Evolutionary conservation across 345 rosid genomes (phyloP), one percentile per base, ranked within the genome.

Genomic region (Punica granatum): DNA sequence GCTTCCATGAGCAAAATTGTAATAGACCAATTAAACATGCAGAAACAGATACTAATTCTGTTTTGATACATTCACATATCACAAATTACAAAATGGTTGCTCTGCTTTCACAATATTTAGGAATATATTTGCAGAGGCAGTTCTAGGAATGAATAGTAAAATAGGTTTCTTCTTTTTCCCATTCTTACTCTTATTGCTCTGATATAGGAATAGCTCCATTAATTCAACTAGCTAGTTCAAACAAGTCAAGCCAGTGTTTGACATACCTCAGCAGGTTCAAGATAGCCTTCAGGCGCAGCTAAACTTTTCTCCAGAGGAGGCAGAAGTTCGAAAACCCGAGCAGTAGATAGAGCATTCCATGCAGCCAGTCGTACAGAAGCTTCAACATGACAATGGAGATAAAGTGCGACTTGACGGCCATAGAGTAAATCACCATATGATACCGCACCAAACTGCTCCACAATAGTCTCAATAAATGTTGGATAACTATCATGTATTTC

Each of bases 291-390:
- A 8, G 86, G 86, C 60, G 71, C 71, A 67, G 82, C 89, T 67
- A 86, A 51, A 79, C 94, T 88, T 63, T 88, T 80, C 66, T 86
- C 84, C 31, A 89, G 46, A 53, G 90, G 83, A 4, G 94, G 96
- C 70, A 93, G 87, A 76, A 93, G 87, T 74, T 90, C 92, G 60
- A 93, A 93, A 68, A 83, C 97, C 71, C 64, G 84, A 67, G 87
- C 76, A 79, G 80, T 87, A 34, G 86, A 72, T 41, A 93, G 71
- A 26, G 74, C 79, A 67, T 78, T 89, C 96, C 97, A 93, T 64
- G 96, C 84, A 67, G 86, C 79, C 63, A 87, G 86, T 54, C 97
- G 79, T 44, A 88, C 76, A 26, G 85, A 73, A 61, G 84, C 68
- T 79, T 93, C 97, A 64, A 81, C 86, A 69, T 68, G 73, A 66